Conservation (phyloP, 2,329 filamentous ascomycete species). For the Fusarium duplospermum region DNA sequence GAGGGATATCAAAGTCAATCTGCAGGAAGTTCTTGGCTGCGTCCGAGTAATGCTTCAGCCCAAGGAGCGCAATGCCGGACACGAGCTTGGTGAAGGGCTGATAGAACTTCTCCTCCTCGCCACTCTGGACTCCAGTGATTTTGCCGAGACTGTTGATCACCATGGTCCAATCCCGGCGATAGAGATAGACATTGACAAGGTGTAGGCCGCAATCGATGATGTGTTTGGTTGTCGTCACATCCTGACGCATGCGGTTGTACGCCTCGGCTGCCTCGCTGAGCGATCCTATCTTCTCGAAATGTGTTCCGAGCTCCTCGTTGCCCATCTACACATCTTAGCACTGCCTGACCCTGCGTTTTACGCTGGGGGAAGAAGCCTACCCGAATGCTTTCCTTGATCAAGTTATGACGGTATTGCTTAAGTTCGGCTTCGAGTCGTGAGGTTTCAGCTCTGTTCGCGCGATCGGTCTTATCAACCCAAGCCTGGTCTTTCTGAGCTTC, state of each 20-base stretch:
- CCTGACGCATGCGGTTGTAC: slow-evolving; percentile 89
- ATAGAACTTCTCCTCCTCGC: slow-evolving; percentile 58
- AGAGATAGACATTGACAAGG: slow-evolving; percentile 79
- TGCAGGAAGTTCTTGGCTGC: slow-evolving; percentile 79
- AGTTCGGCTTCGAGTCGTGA: slow-evolving; percentile 85
- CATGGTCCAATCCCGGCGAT: slow-evolving; percentile 81
- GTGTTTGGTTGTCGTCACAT: slow-evolving; percentile 85
- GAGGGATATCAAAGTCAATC: slow-evolving; percentile 64
- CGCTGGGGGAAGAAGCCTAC: slow-evolving; percentile 55
- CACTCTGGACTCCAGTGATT: slow-evolving; percentile 63
- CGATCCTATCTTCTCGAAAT: slow-evolving; percentile 83
- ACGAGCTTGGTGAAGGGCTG: slow-evolving; percentile 65
- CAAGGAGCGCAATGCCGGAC: slow-evolving; percentile 63
- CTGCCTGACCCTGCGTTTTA: slow-evolving; percentile 3
- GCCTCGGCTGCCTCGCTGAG: slow-evolving; percentile 78
- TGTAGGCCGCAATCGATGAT: slow-evolving; percentile 85
- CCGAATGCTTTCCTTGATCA: slow-evolving; percentile 96
- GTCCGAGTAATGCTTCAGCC: slow-evolving; percentile 61
- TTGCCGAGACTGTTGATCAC: slow-evolving; percentile 73
- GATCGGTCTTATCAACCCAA: slow-evolving; percentile 80
- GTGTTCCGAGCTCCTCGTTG: slow-evolving; percentile 89
- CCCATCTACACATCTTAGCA: slow-evolving; percentile 75
- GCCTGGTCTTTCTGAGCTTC: slow-evolving; percentile 74
- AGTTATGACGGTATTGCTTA: slow-evolving; percentile 93
- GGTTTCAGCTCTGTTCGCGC: slow-evolving; percentile 75